A percentile compares a stretch with the other conserved stretches of the same genome.
These are phyloP conservation scores for Gautieria morchelliformis DNA, from an alignment of 768 basidiomycete species.

Conservation along the genomic window DNA sequence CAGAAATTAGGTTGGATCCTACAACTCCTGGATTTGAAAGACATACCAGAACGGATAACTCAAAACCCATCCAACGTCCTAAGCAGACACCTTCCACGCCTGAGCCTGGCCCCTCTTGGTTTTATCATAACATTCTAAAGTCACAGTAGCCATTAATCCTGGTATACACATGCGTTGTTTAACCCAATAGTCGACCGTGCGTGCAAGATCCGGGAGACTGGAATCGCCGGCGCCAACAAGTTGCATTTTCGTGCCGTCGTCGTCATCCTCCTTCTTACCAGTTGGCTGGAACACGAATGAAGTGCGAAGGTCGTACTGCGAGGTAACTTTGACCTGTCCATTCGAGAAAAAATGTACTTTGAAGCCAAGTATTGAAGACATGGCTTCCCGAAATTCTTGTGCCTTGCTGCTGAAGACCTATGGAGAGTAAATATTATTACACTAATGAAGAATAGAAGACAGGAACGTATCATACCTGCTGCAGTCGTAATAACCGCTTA, in stretches of 20 bases:
- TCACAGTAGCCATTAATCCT: conserved; percentile 82
- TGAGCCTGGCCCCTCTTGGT: conserved; percentile 32
- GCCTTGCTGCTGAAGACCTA: conserved; percentile 81
- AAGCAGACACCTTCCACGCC: not conserved
- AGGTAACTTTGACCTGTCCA: conserved; percentile 82
- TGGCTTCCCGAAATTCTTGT: conserved; percentile 85
- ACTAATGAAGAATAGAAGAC: not conserved
- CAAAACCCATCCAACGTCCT: not conserved
- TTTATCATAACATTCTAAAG: conserved; percentile 80
- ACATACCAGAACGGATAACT: no score
- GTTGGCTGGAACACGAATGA: conserved; percentile 79
- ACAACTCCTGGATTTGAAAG: no score
- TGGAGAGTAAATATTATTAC: not conserved
- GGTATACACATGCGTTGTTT: conserved; percentile 79
- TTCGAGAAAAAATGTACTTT: conserved; percentile 89
- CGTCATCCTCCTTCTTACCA: conserved; percentile 23
- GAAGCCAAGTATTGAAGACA: conserved; percentile 82
- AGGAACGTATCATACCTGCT: conserved; percentile 48
- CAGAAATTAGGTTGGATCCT: no score
- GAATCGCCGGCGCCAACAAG: conserved; percentile 66
- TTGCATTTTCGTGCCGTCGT: conserved; percentile 43
- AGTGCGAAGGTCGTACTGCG: conserved; percentile 79
- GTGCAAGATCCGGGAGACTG: conserved; percentile 63
- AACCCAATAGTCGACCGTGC: conserved; percentile 80
- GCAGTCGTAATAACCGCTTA: conserved; percentile 67